Evolutionary conservation across 2,329 filamentous ascomycete species (phyloP).

Genomic region (Biscogniauxia sp.): DNA sequence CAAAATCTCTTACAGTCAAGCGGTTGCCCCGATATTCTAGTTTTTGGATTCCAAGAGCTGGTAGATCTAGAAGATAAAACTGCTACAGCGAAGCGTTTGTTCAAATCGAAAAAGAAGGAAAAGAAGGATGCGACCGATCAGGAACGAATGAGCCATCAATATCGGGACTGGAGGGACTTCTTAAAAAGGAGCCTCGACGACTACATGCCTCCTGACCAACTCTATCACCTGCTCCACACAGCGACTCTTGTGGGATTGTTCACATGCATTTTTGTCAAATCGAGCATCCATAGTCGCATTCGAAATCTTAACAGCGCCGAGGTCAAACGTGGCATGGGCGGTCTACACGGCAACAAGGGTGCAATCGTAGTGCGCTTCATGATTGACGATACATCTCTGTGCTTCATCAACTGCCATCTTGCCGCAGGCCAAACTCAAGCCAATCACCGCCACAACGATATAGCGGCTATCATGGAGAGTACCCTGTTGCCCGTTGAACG

Average conservation of each 20-base stretch:
- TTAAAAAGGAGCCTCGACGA: slow-evolving; percentile 80
- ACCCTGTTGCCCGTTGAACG: slow-evolving; percentile 70
- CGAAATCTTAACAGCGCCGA: slow-evolving; percentile 75
- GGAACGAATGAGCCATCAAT: slow-evolving; percentile 95
- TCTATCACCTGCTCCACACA: slow-evolving; percentile 85
- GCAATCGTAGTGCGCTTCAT: slow-evolving; percentile 89
- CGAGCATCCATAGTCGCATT: slow-evolving; percentile 72
- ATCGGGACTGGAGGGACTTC: slow-evolving; percentile 94
- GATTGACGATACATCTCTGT: slow-evolving; percentile 89
- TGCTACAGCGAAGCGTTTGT: slow-evolving; percentile 90
- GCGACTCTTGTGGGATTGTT: slow-evolving; percentile 91
- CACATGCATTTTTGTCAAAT: slow-evolving; percentile 91
- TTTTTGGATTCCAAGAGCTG: slow-evolving; percentile 98
- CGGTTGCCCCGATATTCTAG: slow-evolving; percentile 79
- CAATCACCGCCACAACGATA: slow-evolving; percentile 86
- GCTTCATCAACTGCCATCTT: slow-evolving; percentile 96
- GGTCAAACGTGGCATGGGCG: slow-evolving; percentile 94
- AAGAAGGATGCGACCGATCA: slow-evolving; percentile 70
- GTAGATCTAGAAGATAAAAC: slow-evolving; percentile 98
- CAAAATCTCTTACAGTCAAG: slow-evolving; percentile 74
- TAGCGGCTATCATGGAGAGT: slow-evolving; percentile 83
- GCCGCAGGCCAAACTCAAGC: slow-evolving; percentile 92
- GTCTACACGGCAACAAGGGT: slow-evolving; percentile 94
- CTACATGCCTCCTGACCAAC: slow-evolving; percentile 70
- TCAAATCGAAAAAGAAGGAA: slow-evolving; percentile 75